Evolutionary conservation across 2,329 filamentous ascomycete genomes (phyloP), one percentile per base, ranked within the genome.

Genomic region (Monosporascus sp.): DNA sequence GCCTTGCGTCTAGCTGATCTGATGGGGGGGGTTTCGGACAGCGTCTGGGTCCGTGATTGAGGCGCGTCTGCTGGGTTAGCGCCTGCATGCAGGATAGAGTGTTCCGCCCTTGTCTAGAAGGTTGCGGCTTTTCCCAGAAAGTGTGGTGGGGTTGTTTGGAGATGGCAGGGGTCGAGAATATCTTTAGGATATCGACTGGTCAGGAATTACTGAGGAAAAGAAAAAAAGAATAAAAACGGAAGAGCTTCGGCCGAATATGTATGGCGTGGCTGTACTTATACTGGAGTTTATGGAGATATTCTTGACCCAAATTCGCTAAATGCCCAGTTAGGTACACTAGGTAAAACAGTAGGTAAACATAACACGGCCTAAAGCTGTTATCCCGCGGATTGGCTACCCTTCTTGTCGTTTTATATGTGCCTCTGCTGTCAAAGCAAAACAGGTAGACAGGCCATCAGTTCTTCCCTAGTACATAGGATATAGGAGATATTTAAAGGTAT

Each of bases 1-100:
- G 67, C 67, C 65, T 67, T 63, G 61, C 58, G 57, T 64, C 59
- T 63, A 63, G 59, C 60, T 58, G 54, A 56, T 55, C 41, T 51
- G 43, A 25, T 55, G 50, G 57, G 55, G 51, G 51, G 60, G 60
- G 56, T 56, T 43, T 59, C 54, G 52, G 57, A 58, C 59, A 60
- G 52, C 45, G 52, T 58, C 52, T 37, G 51, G 37, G 48, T 47
- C 57, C 63, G 64, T 66, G 62, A 64, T 63, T 62, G 62, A 54
- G 62, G 63, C 57, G 48, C 45, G 43, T 46, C 43, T 22, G 43
- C 43, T 31, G 31, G 22, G 7, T 46, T 46, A 46, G 43, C 25
- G 48, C 51, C 56, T 65, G 62, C 64, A 65, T 65, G 63, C 60
- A 63, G 63, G 52, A 54, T 54, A 52, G 53, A 55, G 17, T 41